phyloP scores from a whole-genome alignment of 2,329 filamentous ascomycete species.

The Calonectria honghensis region DNA sequence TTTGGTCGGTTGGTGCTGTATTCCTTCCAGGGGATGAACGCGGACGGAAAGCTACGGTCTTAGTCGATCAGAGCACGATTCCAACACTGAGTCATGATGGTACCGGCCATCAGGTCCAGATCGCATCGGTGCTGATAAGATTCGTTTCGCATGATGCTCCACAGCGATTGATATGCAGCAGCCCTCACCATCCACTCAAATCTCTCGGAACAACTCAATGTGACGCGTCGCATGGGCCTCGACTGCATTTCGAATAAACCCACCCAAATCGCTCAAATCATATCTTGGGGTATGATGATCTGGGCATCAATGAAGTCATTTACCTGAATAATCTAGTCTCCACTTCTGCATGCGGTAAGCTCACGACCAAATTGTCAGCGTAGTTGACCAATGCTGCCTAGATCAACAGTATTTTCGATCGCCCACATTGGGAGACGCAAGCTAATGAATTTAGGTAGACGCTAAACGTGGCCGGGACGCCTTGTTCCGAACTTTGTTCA shows the following conservation, averaged over 20 bases:
- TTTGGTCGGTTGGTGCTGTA: not conserved
- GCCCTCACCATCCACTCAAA: not conserved
- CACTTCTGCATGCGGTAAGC: slow-evolving; percentile 24
- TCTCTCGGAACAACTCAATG: slow-evolving; percentile 5
- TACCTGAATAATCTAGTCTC: not conserved
- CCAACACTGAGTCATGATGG: not conserved
- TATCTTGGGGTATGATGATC: not conserved
- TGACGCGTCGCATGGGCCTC: slow-evolving; percentile 4
- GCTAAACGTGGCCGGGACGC: slow-evolving; percentile 1
- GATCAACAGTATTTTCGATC: slow-evolving; percentile 12
- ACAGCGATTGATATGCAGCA: not conserved
- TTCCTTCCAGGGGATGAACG: not conserved
- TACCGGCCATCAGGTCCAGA: not conserved
- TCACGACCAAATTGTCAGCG: not conserved
- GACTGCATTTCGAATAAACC: not conserved
- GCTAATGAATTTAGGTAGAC: not conserved
- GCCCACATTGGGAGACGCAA: not conserved
- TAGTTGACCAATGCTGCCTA: not conserved
- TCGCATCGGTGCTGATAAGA: slow-evolving; percentile 18
- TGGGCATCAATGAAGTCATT: slow-evolving; percentile 16
- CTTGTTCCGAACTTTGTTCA: slow-evolving; percentile 1
- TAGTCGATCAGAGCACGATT: not conserved
- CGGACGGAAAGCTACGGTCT: not conserved
- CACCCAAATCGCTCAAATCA: not conserved
- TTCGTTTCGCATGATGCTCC: slow-evolving; percentile 19